Base-by-base conservation (phyloP, 2,329 filamentous ascomycete genomes). In the Rasamsonia emersonii region DNA sequence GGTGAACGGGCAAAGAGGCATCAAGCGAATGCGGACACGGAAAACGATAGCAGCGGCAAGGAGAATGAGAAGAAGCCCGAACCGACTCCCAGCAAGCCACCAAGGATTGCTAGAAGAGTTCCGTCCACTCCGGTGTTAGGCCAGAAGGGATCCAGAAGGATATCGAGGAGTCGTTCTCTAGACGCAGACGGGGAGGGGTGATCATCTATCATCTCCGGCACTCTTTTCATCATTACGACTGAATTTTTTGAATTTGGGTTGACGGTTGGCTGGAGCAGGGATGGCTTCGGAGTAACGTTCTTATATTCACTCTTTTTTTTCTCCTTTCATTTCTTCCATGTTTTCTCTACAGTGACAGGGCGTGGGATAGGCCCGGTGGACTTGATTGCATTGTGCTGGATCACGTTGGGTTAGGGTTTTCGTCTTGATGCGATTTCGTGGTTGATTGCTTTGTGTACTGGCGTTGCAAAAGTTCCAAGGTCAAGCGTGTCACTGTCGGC, bases 41-140 rank as follows among this genome's bases (percentile, higher is more conserved):
- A 58, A 29, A 56, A 53, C 0, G 57, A 62, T 17, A 61, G 56
- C 35, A 61, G 56, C 24, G 54, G 54, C 2, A 61, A 53, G 36
- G 56, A 60, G 44, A 59, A 41, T 37, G 50, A 44, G 40, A 46
- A 30, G 26, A 44, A 38, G 34, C 33, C 36, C 28, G 38, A 40
- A 42, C 46, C 43, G 18, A 45, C 49, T 9, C 30, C 44, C 3
- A 33, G 44, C 3, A 51, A 47, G n/a, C 43, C 48, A 2, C 34
- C 42, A 17, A 49, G 43, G 28, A 30, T 49, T 28, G 47, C 54
- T 10, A 50, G 49, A 18, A 54, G 52, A 18, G 42, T 54, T 29
- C 57, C 57, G 9, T 62, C 59, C 6, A 58, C 56, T 3, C 55
- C 58, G 10, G 24, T 38, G 24, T 18, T 38, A 4, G 27, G 32